These are phyloP conservation scores for Trichoderma asperelloides DNA, from an alignment of 495 filamentous ascomycete species.

Conservation along the genomic window DNA sequence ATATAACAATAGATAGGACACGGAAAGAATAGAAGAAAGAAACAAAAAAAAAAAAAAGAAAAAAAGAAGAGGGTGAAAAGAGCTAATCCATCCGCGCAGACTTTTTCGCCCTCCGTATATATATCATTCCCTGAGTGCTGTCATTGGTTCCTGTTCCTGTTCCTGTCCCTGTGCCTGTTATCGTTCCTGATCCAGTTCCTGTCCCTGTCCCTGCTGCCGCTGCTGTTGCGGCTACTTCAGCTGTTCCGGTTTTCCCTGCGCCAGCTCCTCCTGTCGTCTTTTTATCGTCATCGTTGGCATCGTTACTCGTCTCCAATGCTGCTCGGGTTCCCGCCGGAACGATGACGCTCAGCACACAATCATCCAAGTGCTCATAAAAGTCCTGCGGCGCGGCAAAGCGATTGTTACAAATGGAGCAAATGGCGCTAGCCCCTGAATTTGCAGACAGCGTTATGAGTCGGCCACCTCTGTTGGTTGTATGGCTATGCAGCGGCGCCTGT, in stretches of 20 bases:
- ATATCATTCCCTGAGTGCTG: not conserved
- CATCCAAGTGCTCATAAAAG: slow-evolving; percentile 97
- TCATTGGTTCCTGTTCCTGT: not conserved
- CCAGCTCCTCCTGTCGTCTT: not conserved
- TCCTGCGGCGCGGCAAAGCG: slow-evolving; percentile 91
- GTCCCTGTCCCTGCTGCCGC: not conserved
- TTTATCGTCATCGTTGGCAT: not conserved
- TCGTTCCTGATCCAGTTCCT: not conserved
- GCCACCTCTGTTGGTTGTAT: slow-evolving; percentile 16
- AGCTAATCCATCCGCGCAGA: not conserved
- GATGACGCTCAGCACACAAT: slow-evolving; percentile 93
- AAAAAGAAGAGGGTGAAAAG: not conserved
- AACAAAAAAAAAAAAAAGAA: not conserved
- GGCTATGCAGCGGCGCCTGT: slow-evolving; percentile 86
- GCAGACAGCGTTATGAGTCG: slow-evolving; percentile 39
- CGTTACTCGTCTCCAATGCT: not conserved
- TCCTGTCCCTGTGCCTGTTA: not conserved
- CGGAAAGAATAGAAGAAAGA: not conserved
- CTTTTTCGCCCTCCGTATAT: slow-evolving; percentile 2
- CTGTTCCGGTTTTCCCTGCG: not conserved
- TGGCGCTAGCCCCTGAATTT: slow-evolving; percentile 58
- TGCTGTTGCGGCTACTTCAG: not conserved
- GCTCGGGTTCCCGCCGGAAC: slow-evolving; percentile 47
- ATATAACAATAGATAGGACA: not conserved
- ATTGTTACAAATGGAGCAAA: slow-evolving; percentile 88